A percentile compares a stretch with the other conserved stretches of the same genome.
Conservation (phyloP, 2,329 filamentous ascomycete genomes). For the Phoma sp. region DNA sequence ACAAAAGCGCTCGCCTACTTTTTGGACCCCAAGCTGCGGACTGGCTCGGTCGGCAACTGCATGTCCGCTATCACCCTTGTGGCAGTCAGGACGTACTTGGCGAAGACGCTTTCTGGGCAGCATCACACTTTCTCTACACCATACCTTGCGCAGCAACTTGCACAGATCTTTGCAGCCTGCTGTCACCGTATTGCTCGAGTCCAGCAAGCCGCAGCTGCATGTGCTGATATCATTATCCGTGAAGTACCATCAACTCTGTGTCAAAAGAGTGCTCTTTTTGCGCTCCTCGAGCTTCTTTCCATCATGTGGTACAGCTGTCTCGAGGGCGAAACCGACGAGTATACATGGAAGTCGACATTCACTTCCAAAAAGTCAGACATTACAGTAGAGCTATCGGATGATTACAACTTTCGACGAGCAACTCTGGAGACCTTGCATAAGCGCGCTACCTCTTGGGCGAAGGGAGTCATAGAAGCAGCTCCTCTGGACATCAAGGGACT, state of each 20-base stretch:
- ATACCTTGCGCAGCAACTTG: constrained; percentile 87
- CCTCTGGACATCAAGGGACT: constrained; percentile 94
- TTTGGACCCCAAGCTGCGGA: constrained; percentile 81
- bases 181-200: constrained; percentile 93
- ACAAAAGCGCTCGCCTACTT: constrained; percentile 92
- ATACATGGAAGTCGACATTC: constrained; percentile 83
- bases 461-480: constrained; percentile 78
- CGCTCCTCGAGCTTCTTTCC: constrained; percentile 86
- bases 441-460: constrained; percentile 81
- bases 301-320: constrained; percentile 96
- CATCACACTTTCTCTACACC: constrained; percentile 85
- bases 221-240: constrained; percentile 83
- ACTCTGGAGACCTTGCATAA: constrained; percentile 81
- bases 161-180: constrained; percentile 82
- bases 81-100: constrained; percentile 80
- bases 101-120: constrained; percentile 73
- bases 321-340: constrained; percentile 92
- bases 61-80: constrained; percentile 69
- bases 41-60: constrained; percentile 65
- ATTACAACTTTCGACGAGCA: constrained; percentile 79
- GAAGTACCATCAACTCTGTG: constrained; percentile 89
- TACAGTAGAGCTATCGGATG: constrained; percentile 88
- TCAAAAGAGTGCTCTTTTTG: constrained; percentile 88
- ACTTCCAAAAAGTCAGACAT: constrained; percentile 79
- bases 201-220: constrained; percentile 82